Percentiles rank a stretch among this genome's conserved stretches.
Evolutionary conservation across 2,329 filamentous ascomycete species (phyloP).

Genomic region (Mollisia scopiformis): DNA sequence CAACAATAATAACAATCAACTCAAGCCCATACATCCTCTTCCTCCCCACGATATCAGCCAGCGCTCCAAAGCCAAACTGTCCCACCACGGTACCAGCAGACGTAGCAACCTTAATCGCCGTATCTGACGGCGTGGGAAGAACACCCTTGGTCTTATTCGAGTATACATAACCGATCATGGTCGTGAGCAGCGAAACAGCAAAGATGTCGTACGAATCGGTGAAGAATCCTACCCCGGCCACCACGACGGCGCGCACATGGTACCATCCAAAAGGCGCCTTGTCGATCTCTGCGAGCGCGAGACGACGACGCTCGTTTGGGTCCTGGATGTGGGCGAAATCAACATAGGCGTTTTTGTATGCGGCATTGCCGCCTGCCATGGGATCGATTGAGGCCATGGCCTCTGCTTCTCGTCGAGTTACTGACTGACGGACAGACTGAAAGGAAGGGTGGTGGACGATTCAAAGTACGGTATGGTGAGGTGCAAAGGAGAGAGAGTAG

Average conservation of each 20-base stretch:
- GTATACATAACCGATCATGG: slow-evolving; percentile 29
- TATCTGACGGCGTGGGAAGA: slow-evolving; percentile 71
- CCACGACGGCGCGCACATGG: slow-evolving; percentile 69
- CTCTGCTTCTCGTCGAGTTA: too few relatives aligned
- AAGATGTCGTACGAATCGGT: slow-evolving; percentile 73
- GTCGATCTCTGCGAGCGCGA: slow-evolving; percentile 81
- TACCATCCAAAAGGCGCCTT: slow-evolving; percentile 81
- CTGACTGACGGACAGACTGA: background rate
- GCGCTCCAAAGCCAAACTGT: slow-evolving; percentile 75
- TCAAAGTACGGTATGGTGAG: background rate
- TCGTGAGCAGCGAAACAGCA: slow-evolving; percentile 12
- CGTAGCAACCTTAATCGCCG: slow-evolving; percentile 82
- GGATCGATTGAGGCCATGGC: background rate
- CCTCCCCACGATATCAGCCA: slow-evolving; percentile 76
- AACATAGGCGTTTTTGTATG: slow-evolving; percentile 62
- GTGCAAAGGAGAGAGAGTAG: background rate
- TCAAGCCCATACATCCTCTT: slow-evolving; percentile 80
- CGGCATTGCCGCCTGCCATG: slow-evolving; percentile 12
- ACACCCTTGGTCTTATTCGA: slow-evolving; percentile 43
- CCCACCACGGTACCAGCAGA: slow-evolving; percentile 82
- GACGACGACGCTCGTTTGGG: slow-evolving; percentile 76
- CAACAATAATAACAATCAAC: slow-evolving; percentile 77
- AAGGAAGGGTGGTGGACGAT: background rate
- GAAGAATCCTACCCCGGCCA: slow-evolving; percentile 63
- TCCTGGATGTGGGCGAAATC: slow-evolving; percentile 69